Conservation (phyloP, 306 rosid species). For the Sophora flavescens region DNA sequence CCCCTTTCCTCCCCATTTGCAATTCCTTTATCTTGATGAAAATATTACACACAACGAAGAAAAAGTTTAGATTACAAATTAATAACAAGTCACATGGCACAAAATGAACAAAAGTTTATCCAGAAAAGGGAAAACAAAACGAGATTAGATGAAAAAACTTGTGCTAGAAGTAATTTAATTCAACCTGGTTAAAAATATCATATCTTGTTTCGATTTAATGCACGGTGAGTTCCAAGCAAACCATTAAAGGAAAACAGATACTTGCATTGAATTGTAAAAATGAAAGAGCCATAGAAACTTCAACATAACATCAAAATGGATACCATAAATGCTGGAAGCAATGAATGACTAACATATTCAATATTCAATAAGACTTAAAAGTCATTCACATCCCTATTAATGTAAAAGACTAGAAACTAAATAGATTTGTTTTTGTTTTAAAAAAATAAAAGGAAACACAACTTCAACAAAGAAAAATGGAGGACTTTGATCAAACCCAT, state of each 20-base stretch:
- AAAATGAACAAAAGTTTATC: conserved; percentile 20
- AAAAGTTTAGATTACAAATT: conserved; percentile 10
- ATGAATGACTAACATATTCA: conserved; percentile 23
- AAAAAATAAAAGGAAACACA: conserved; percentile 20
- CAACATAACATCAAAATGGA: conserved; percentile 7
- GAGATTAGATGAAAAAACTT: conserved; percentile 22
- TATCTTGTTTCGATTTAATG: background rate
- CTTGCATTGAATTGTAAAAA: conserved; percentile 33
- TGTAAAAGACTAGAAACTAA: background rate
- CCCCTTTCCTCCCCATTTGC: conserved; percentile 91
- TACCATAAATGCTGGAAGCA: conserved; percentile 15
- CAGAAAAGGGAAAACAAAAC: background rate
- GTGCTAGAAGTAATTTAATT: conserved; percentile 5
- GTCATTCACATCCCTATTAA: conserved; percentile 30
- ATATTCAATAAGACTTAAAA: conserved; percentile 16
- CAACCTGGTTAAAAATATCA: background rate
- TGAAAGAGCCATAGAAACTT: conserved; percentile 17
- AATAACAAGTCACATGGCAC: conserved; percentile 10
- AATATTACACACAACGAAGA: background rate
- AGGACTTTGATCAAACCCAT: conserved; percentile 38
- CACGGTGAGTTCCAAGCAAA: background rate
- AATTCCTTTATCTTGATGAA: conserved; percentile 46
- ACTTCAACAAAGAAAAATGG: background rate
- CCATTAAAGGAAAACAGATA: conserved; percentile 10
- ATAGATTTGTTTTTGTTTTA: background rate